Conservation (phyloP, 2,329 filamentous ascomycete species). For the Ciborinia camelliae region DNA sequence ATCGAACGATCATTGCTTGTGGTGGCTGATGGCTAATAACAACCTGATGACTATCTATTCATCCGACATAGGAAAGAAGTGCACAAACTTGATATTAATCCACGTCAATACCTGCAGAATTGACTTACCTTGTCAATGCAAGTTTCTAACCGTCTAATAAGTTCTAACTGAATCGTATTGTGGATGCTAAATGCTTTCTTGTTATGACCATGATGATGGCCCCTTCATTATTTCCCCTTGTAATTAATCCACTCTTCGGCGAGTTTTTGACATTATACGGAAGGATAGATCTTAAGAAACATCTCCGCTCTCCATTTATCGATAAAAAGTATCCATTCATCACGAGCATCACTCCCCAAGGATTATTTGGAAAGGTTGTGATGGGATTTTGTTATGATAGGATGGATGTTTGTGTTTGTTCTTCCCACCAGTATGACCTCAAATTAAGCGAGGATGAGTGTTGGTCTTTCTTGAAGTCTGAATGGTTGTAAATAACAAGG, state of each 20-base stretch:
- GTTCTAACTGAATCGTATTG: background rate
- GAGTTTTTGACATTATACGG: background rate
- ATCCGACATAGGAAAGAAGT: constrained; percentile 13
- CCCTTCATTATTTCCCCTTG: background rate
- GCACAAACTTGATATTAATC: constrained; percentile 6
- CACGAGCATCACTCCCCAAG: constrained; percentile 2
- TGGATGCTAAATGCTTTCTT: background rate
- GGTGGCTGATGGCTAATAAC: constrained; percentile 6
- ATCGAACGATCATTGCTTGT: constrained; percentile 3
- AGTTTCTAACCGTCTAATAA: background rate
- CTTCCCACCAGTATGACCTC: constrained; percentile 6
- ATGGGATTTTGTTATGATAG: constrained; percentile 6
- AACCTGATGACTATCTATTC: constrained; percentile 5
- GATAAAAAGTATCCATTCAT: constrained; percentile 5
- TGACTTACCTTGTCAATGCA: background rate
- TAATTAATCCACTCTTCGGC: constrained; percentile 7
- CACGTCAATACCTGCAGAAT: constrained; percentile 11
- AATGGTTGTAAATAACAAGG: constrained; percentile 18
- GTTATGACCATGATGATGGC: background rate
- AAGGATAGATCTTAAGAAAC: constrained; percentile 8
- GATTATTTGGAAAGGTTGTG: constrained; percentile 2
- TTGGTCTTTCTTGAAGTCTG: background rate
- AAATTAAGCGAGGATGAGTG: constrained; percentile 7
- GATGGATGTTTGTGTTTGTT: constrained; percentile 15
- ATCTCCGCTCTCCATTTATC: background rate